A percentile compares a stretch with the other conserved stretches of the same genome.
phyloP scores from a whole-genome alignment of 2,329 filamentous ascomycete genomes.

The Pyrenochaeta sp. region DNA sequence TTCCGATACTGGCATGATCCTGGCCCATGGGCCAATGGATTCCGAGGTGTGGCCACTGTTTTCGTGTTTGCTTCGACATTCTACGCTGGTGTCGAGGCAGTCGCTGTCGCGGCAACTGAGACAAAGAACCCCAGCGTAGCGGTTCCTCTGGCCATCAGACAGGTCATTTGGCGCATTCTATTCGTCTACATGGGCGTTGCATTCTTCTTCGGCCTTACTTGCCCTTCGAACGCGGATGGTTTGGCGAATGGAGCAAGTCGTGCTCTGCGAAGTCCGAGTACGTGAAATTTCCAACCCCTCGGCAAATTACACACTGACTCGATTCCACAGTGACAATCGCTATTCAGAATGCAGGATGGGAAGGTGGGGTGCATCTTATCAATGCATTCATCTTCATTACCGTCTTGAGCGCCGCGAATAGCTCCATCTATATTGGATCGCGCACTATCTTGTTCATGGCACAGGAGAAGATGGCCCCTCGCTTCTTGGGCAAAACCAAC shows the following conservation, averaged over 20 bases:
- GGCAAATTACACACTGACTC: too few relatives aligned
- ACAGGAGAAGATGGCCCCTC: slow-evolving; percentile 74
- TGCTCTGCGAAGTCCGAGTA: slow-evolving; percentile 67
- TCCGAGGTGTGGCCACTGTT: slow-evolving; percentile 51
- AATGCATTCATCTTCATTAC: slow-evolving; percentile 71
- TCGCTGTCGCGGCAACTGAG: slow-evolving; percentile 47
- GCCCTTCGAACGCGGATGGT: slow-evolving; percentile 70
- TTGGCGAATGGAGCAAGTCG: slow-evolving; percentile 68
- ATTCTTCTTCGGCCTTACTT: slow-evolving; percentile 66
- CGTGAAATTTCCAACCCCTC: too few relatives aligned
- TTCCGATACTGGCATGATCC: slow-evolving; percentile 51
- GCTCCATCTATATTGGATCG: slow-evolving; percentile 78
- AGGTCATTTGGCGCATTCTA: slow-evolving; percentile 54
- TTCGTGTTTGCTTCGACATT: slow-evolving; percentile 55
- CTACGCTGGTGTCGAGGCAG: slow-evolving; percentile 47
- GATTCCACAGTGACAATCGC: slow-evolving; percentile 46
- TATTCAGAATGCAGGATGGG: slow-evolving; percentile 76
- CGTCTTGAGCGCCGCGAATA: slow-evolving; percentile 67
- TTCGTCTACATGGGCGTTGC: slow-evolving; percentile 55
- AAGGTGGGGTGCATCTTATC: slow-evolving; percentile 76
- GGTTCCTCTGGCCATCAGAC: slow-evolving; percentile 56
- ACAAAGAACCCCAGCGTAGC: slow-evolving; percentile 54
- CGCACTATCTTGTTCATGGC: slow-evolving; percentile 80
- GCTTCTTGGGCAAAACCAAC: slow-evolving; percentile 72
- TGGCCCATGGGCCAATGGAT: slow-evolving; percentile 50